These are phyloP conservation scores for Crinitomyces ghanaensis DNA, from an alignment of 805 yeast genomes.

Conservation along the genomic window DNA sequence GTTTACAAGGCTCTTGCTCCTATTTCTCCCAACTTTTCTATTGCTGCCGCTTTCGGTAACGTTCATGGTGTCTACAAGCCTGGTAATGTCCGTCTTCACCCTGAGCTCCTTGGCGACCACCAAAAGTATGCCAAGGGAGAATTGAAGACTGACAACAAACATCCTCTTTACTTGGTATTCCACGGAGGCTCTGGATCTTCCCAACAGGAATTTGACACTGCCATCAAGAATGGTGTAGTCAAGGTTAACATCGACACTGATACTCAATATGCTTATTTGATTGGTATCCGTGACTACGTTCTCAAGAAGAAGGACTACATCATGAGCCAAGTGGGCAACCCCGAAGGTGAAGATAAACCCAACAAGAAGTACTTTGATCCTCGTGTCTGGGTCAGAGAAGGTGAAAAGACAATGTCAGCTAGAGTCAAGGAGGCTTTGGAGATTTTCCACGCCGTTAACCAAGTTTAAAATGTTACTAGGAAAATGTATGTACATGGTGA, in stretches of 20 bases:
- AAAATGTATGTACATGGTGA: slow-evolving; percentile 1
- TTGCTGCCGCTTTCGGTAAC: slow-evolving; percentile 99
- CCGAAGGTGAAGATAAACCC: slow-evolving; percentile 98
- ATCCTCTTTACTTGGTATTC: slow-evolving; percentile 95
- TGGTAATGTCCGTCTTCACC: slow-evolving; percentile 91
- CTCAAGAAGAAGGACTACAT: slow-evolving; percentile 93
- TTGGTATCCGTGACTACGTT: slow-evolving; percentile 96
- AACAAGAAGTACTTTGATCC: slow-evolving; percentile 99
- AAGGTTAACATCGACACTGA: slow-evolving; percentile 99
- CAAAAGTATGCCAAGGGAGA: slow-evolving; percentile 76
- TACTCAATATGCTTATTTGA: slow-evolving; percentile 95
- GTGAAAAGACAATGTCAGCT: slow-evolving; percentile 94
- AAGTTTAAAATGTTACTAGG: slow-evolving; percentile 13
- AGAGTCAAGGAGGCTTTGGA: slow-evolving; percentile 78
- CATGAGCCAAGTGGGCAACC: slow-evolving; percentile 88
- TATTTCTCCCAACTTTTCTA: slow-evolving; percentile 95
- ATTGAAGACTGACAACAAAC: slow-evolving; percentile 37
- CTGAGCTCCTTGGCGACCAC: slow-evolving; percentile 91
- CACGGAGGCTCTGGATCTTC: slow-evolving; percentile 99
- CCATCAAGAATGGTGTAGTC: slow-evolving; percentile 88
- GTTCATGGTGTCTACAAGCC: slow-evolving; percentile 99
- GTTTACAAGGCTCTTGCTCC: slow-evolving; percentile 85
- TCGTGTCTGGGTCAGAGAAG: slow-evolving; percentile 99
- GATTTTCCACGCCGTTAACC: slow-evolving; percentile 50
- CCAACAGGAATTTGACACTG: slow-evolving; percentile 82